Percentiles rank a stretch among this genome's conserved stretches.
These are phyloP conservation scores for Penicillium italicum DNA, from an alignment of 2,329 filamentous ascomycete genomes.

Conservation along the genomic window DNA sequence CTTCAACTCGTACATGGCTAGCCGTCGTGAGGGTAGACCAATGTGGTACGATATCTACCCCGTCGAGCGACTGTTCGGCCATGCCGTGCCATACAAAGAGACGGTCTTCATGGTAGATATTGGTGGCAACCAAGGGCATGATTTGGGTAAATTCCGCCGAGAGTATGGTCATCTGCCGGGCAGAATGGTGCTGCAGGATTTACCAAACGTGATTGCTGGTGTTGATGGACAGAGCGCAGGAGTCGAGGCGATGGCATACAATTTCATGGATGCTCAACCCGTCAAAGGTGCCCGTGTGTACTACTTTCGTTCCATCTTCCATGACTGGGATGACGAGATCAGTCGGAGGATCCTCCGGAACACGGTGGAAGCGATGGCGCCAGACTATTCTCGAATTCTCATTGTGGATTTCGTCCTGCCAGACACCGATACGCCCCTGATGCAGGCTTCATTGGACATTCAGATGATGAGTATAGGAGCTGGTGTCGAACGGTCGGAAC, in stretches of 20 bases:
- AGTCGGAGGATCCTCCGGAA: conserved; percentile 33
- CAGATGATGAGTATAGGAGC: conserved; percentile 40
- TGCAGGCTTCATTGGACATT: conserved; percentile 34
- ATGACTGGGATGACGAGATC: conserved; percentile 38
- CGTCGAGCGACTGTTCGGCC: conserved; percentile 23
- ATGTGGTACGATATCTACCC: conserved; percentile 36
- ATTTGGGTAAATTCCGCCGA: conserved; percentile 32
- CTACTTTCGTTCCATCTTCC: conserved; percentile 39
- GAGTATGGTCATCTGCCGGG: conserved; percentile 33
- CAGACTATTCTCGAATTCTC: conserved; percentile 31
- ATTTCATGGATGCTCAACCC: conserved; percentile 34
- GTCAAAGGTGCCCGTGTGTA: conserved; percentile 34
- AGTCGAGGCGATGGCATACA: conserved; percentile 34
- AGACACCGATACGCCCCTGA: conserved; percentile 26
- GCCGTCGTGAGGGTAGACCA: conserved; percentile 28
- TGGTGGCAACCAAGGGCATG: conserved; percentile 43
- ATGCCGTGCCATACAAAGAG: conserved; percentile 23
- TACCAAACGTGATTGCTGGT: conserved; percentile 28
- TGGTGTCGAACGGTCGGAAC: conserved; percentile 33
- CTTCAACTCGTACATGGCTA: conserved; percentile 37
- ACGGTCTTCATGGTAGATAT: conserved; percentile 42
- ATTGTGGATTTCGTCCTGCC: conserved; percentile 38
- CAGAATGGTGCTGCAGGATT: conserved; percentile 41
- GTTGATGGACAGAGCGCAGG: conserved; percentile 8
- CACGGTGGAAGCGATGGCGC: conserved; percentile 32